These are phyloP conservation scores for Colletotrichum sp. DNA, from an alignment of 2,329 filamentous ascomycete species.

Conservation along the genomic window DNA sequence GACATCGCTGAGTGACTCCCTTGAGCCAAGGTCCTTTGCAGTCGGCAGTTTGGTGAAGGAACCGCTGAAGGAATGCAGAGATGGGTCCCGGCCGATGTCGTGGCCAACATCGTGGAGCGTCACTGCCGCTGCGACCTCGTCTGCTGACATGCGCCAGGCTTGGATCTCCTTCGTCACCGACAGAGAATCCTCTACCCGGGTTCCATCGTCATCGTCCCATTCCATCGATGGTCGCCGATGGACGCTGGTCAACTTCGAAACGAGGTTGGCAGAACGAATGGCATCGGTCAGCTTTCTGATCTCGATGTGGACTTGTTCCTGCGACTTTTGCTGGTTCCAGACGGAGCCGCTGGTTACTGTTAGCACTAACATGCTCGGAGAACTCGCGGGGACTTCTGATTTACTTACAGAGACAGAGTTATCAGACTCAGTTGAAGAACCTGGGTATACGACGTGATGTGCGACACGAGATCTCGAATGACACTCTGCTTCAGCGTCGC, in stretches of 20 bases:
- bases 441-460: constrained; percentile 29
- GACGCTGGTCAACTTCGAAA: background rate
- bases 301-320: constrained; percentile 28
- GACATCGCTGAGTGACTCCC: background rate
- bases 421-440: constrained; percentile 30
- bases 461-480: constrained; percentile 25
- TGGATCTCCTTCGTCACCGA: constrained; percentile 26
- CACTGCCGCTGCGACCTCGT: constrained; percentile 28
- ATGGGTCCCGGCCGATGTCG: background rate
- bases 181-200: background rate
- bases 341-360: constrained; percentile 20
- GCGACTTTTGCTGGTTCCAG: constrained; percentile 27
- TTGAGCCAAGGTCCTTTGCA: background rate
- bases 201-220: constrained; percentile 20
- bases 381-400: background rate
- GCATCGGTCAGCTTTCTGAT: constrained; percentile 28
- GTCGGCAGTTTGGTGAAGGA: background rate
- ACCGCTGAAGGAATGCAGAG: background rate
- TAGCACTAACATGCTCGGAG: background rate
- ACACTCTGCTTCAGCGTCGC: constrained; percentile 26
- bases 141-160: constrained; percentile 30
- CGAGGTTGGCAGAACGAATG: constrained; percentile 24
- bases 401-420: constrained; percentile 28
- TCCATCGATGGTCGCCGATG: background rate
- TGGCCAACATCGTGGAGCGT: constrained; percentile 23